phyloP scores from a whole-genome alignment of 192 early-diverging fungal genomes.

The Rhizophagus sp. region DNA sequence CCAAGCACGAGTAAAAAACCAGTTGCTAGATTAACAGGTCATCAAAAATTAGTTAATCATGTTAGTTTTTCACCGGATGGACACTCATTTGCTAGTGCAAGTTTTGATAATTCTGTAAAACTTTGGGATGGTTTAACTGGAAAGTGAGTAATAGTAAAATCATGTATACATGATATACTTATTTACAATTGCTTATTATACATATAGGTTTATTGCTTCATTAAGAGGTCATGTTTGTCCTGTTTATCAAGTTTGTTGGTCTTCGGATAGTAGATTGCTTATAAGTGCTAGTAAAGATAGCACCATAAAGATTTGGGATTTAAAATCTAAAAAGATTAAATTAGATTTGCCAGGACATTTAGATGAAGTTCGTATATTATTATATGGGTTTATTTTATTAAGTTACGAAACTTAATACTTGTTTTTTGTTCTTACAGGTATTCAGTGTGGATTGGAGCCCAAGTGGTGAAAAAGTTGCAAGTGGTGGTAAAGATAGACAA shows the following conservation, averaged over 20 bases:
- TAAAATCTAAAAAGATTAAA: constrained; percentile 89
- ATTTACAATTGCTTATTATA: neutral
- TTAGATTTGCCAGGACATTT: constrained; percentile 94
- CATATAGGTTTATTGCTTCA: constrained; percentile 73
- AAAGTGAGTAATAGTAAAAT: constrained; percentile 45
- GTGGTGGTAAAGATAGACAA: constrained; percentile 90
- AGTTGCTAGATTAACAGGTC: constrained; percentile 81
- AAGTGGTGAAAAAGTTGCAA: constrained; percentile 85
- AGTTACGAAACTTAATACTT: neutral
- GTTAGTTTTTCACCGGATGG: constrained; percentile 94
- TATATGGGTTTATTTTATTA: neutral
- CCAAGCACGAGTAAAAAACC: constrained; percentile 79
- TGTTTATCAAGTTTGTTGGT: constrained; percentile 96
- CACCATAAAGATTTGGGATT: constrained; percentile 92
- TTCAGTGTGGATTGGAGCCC: constrained; percentile 97
- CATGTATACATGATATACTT: neutral
- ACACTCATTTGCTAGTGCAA: constrained; percentile 82
- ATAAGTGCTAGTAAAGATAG: constrained; percentile 89
- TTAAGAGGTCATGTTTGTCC: constrained; percentile 94
- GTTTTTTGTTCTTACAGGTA: constrained; percentile 49
- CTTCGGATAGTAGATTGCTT: constrained; percentile 89
- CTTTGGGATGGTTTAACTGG: constrained; percentile 92
- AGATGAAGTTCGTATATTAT: constrained; percentile 65
- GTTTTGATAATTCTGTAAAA: constrained; percentile 97
- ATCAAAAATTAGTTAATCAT: constrained; percentile 96